Percentiles rank a stretch among this genome's conserved stretches.
These are phyloP conservation scores for Aspergillus olivimuriae DNA, from an alignment of 495 filamentous ascomycete species.

Conservation along the genomic window DNA sequence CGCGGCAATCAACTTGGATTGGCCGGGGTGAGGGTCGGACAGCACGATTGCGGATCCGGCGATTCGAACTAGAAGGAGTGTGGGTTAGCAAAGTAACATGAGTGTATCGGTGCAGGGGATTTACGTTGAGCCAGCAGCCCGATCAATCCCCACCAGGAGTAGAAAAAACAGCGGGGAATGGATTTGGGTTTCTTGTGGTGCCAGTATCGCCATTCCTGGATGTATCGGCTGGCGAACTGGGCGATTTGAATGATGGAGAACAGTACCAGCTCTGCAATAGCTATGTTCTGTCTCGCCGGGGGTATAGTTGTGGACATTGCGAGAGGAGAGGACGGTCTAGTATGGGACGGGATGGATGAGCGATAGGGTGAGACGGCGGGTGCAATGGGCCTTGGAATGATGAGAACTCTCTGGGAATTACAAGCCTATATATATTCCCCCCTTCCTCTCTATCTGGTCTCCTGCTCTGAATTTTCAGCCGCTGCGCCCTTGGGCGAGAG, in stretches of 20 bases:
- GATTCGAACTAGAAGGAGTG: conserved; percentile 20
- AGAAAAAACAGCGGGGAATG: conserved; percentile 18
- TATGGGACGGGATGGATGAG: no score
- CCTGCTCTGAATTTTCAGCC: neutral
- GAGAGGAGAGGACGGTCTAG: no score
- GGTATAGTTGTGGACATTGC: conserved; percentile 16
- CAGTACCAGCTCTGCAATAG: conserved; percentile 23
- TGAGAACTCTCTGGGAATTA: no score
- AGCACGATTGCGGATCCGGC: conserved; percentile 23
- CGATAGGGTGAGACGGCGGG: no score
- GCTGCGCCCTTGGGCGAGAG: neutral
- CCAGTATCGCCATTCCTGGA: conserved; percentile 29
- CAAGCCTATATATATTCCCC: no score
- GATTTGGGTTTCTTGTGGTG: conserved; percentile 22
- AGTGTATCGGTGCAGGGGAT: neutral
- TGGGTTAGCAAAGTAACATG: neutral
- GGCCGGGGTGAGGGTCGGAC: conserved; percentile 11
- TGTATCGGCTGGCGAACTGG: conserved; percentile 19
- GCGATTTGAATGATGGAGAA: conserved; percentile 20
- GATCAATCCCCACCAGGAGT: conserved; percentile 26
- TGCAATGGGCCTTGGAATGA: no score
- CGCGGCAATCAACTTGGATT: conserved; percentile 21
- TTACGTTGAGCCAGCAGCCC: conserved; percentile 25
- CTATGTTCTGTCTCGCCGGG: conserved; percentile 15
- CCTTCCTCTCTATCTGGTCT: neutral